Conservation (phyloP, 495 filamentous ascomycete genomes). For the Rhypophila decipiens region DNA sequence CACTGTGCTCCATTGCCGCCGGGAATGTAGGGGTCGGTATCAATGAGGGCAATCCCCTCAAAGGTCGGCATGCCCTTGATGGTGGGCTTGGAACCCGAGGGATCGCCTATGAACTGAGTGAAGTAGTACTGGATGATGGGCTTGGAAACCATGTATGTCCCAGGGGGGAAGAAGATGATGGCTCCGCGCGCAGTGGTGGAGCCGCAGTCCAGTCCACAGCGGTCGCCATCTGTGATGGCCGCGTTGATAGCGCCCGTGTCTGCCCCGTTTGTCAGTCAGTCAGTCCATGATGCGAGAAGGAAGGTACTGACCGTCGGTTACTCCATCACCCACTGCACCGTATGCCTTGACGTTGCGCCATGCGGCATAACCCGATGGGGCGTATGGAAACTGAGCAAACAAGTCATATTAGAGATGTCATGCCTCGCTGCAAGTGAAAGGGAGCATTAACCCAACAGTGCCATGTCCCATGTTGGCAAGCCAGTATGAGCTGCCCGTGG, state of each 20-base stretch:
- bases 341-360: no score
- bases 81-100: slow-evolving; percentile 52
- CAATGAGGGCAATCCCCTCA: slow-evolving; percentile 75
- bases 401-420: no score
- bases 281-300: no score
- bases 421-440: no score
- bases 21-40: slow-evolving; percentile 68
- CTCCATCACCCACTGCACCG: no score
- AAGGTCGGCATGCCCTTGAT: slow-evolving; percentile 67
- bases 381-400: no score
- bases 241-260: slow-evolving; percentile 76
- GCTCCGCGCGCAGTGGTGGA: slow-evolving; percentile 28
- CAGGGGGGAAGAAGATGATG: slow-evolving; percentile 68
- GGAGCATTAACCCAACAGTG: no score
- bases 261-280: no score
- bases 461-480: no score
- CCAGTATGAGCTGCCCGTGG: no score
- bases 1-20: slow-evolving; percentile 41
- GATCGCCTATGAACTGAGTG: slow-evolving; percentile 71
- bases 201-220: slow-evolving; percentile 49
- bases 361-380: no score
- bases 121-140: slow-evolving; percentile 63
- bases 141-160: slow-evolving; percentile 59
- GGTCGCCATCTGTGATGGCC: slow-evolving; percentile 64
- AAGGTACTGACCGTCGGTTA: no score